Conservation (phyloP, 371 early-diverging fungal species). For the Choanephora cucurbitarum region DNA sequence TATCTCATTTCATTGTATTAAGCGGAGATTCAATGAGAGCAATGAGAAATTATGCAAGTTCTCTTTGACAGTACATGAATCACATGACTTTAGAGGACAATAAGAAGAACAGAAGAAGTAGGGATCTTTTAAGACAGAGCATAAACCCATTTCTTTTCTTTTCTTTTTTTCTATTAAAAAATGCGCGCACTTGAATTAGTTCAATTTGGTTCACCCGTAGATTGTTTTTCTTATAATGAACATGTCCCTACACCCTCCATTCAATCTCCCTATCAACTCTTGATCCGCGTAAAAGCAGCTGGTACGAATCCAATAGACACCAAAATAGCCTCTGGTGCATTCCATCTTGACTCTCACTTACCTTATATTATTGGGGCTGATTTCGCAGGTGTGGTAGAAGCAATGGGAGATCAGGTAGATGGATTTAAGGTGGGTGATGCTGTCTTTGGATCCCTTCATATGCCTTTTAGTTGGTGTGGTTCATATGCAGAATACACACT, state of each 20-base stretch:
- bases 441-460: constrained; percentile 44
- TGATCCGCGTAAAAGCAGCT: constrained; percentile 55
- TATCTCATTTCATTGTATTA: no score
- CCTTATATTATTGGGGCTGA: constrained; percentile 46
- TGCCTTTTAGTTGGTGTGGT: constrained; percentile 28
- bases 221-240: constrained; percentile 30
- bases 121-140: no score
- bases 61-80: no score
- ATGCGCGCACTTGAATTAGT: constrained; percentile 44
- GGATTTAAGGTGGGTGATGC: constrained; percentile 44
- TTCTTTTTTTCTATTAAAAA: no score
- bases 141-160: no score
- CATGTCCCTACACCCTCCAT: constrained; percentile 20
- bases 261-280: constrained; percentile 30
- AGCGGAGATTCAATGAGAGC: no score
- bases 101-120: no score
- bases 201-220: constrained; percentile 19
- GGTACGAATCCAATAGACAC: constrained; percentile 64
- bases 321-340: constrained; percentile 38
- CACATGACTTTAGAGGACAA: no score
- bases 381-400: constrained; percentile 43
- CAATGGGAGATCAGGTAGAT: constrained; percentile 31
- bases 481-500: constrained; percentile 48
- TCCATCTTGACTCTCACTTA: constrained; percentile 1
- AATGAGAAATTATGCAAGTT: no score